A percentile compares a stretch with the other conserved stretches of the same genome.
Evolutionary conservation across 371 early-diverging fungal species (phyloP).

Genomic region (Batrachochytrium dendrobatidis): DNA sequence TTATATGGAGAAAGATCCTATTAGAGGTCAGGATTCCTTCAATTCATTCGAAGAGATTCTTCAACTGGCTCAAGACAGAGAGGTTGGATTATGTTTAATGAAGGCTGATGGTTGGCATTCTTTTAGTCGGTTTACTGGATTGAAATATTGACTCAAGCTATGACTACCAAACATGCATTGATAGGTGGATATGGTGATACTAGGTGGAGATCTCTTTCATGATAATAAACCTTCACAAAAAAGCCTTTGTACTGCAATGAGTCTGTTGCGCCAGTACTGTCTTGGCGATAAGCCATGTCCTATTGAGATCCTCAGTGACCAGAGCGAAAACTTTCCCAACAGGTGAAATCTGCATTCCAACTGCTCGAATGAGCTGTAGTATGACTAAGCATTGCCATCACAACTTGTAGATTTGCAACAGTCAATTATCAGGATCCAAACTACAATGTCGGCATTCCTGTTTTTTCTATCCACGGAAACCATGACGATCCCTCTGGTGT

Average conservation of each 20-base stretch:
- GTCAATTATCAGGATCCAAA: slow-evolving; percentile 90
- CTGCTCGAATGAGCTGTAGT: neutral
- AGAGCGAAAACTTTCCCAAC: slow-evolving; percentile 62
- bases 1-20: slow-evolving; percentile 89
- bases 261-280: slow-evolving; percentile 73
- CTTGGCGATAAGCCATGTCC: slow-evolving; percentile 69
- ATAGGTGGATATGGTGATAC: slow-evolving; percentile 86
- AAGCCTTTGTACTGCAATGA: slow-evolving; percentile 68
- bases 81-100: slow-evolving; percentile 33
- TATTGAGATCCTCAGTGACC: slow-evolving; percentile 73
- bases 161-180: neutral
- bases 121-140: neutral
- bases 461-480: slow-evolving; percentile 98
- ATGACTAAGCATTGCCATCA: neutral
- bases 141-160: neutral
- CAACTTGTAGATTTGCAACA: slow-evolving; percentile 20
- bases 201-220: slow-evolving; percentile 99
- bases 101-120: neutral
- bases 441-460: slow-evolving; percentile 79
- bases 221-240: slow-evolving; percentile 92
- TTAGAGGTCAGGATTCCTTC: slow-evolving; percentile 90
- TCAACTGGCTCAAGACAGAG: slow-evolving; percentile 56
- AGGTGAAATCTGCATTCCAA: slow-evolving; percentile 14
- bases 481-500: slow-evolving; percentile 98
- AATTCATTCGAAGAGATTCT: slow-evolving; percentile 92